Conservation (phyloP, 805 yeast species). For the Saccharomyces cerevisiae region DNA sequence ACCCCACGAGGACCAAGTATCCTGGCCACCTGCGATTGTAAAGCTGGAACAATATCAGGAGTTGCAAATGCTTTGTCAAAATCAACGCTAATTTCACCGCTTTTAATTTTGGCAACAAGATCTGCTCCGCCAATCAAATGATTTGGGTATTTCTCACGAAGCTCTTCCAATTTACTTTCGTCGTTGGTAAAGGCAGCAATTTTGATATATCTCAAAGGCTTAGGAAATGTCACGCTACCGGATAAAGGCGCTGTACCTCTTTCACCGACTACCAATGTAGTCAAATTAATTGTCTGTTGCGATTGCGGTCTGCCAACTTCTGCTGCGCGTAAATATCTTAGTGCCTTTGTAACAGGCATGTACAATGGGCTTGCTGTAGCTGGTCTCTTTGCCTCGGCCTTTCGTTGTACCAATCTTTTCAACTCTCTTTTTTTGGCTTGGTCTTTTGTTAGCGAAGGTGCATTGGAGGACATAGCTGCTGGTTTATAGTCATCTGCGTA, state of each 20-base stretch:
- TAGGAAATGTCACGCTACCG: conserved; percentile 68
- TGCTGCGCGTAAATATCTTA: conserved; percentile 74
- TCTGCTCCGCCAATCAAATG: conserved; percentile 64
- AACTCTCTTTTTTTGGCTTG: conserved; percentile 31
- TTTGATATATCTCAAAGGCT: conserved; percentile 56
- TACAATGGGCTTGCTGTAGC: conserved; percentile 51
- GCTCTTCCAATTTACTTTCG: conserved; percentile 43
- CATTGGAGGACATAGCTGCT: not conserved
- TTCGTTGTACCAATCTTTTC: conserved; percentile 31
- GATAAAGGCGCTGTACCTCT: conserved; percentile 68
- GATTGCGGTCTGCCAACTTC: conserved; percentile 77
- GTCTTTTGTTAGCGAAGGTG: conserved; percentile 19
- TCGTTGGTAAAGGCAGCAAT: conserved; percentile 62
- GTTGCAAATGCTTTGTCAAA: conserved; percentile 80
- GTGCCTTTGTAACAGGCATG: conserved; percentile 64
- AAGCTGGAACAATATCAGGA: conserved; percentile 60
- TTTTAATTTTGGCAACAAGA: conserved; percentile 52
- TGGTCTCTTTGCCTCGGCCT: conserved; percentile 34
- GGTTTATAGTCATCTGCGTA: conserved; percentile 11
- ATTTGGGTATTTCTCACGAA: conserved; percentile 51
- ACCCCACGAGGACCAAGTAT: conserved; percentile 80
- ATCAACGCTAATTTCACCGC: conserved; percentile 41
- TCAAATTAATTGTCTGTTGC: conserved; percentile 63
- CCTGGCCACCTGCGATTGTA: conserved; percentile 63
- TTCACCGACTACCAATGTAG: conserved; percentile 58